Base-by-base conservation (phyloP, 2,329 filamentous ascomycete genomes). In the Davidsoniella eucalypti region DNA sequence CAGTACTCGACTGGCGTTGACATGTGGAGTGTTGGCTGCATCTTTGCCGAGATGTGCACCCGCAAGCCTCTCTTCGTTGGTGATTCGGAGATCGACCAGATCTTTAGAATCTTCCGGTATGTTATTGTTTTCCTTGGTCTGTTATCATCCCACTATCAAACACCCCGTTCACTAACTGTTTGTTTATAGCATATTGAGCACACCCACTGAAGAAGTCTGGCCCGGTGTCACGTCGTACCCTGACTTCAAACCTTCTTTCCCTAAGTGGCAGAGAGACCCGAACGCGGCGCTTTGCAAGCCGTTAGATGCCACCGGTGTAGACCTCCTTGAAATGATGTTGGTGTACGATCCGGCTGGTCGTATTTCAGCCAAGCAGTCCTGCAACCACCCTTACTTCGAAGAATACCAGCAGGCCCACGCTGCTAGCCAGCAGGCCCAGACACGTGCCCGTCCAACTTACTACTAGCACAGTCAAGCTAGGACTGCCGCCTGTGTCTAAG, bases 31-130 rank as follows among this genome's bases (percentile, higher is more conserved):
- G 81, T 88, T 46, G 87, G 87, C 55, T 92, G 87, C 65, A 94
- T 94, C 65, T 94, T 94, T 64, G 87, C 88, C 8, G 87, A 94
- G 66, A 94, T 94, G 88, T 93, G 86, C 67, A 94, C 87, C 1
- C 78, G 86, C 60, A 94, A 93, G 67, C 87, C 87, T 4, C 72
- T 94, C 41, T 94, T 94, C 70, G 87, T 87, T 10, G 87, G 87
- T 52, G 87, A 94, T 63, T 92, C 85, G 82, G 65, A 68, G 48
- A 67, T 67, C 60, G 66, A 68, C 53, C 65, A 68, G 55, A 68
- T 67, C 55, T 67, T 68, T 57, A 67, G 64, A 54, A 67, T 68
- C 63, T 94, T 94, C 80, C 78, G 81, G 85, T 52, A 36, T 16
- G 49, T 44, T n/a, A 45, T 41, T n/a, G 37, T 9, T 9, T 41